Percentiles rank a stretch among this genome's conserved stretches.
phyloP scores from a whole-genome alignment of 257 asterid genomes.

The Scutellaria galericulata region DNA sequence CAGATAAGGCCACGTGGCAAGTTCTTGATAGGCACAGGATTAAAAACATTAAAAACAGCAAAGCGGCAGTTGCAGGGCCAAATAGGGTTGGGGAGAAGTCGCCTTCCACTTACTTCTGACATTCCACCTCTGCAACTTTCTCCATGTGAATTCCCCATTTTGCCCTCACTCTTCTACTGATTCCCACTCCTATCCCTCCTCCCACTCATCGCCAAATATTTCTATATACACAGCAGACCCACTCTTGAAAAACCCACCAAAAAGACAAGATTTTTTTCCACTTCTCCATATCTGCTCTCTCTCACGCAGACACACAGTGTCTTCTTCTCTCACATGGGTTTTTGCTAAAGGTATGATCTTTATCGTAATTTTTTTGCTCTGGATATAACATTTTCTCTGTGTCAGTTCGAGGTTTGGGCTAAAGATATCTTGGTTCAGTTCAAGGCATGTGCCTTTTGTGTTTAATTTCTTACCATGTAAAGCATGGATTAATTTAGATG shows the following conservation, averaged over 20 bases:
- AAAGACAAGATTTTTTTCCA: conserved; percentile 44
- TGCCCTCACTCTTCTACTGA: conserved; percentile 33
- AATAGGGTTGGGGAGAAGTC: conserved; percentile 60
- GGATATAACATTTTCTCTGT: conserved; percentile 7
- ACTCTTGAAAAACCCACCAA: conserved; percentile 52
- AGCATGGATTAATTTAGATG: conserved; percentile 4
- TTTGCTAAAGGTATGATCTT: conserved; percentile 47
- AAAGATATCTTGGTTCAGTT: conserved; percentile 31
- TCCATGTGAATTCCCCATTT: conserved; percentile 27
- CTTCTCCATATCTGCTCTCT: conserved; percentile 27
- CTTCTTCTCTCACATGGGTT: conserved; percentile 41
- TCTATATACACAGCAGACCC: conserved; percentile 41
- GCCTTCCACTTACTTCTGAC: conserved; percentile 66
- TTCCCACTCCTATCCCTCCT: conserved; percentile 28
- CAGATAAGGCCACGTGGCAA: conserved; percentile 42
- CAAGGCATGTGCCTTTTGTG: conserved; percentile 3
- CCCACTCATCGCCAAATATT: conserved; percentile 31
- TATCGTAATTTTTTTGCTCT: conserved; percentile 24
- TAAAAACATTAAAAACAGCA: conserved; percentile 33
- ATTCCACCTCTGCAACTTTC: conserved; percentile 70
- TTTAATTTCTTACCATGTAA: conserved; percentile 5
- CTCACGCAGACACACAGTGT: conserved; percentile 21
- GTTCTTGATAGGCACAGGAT: conserved; percentile 20
- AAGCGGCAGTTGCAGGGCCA: conserved; percentile 51
- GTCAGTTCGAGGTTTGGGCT: background rate